Conservation (phyloP, 257 asterid species). For the Cruciata laevipes region DNA sequence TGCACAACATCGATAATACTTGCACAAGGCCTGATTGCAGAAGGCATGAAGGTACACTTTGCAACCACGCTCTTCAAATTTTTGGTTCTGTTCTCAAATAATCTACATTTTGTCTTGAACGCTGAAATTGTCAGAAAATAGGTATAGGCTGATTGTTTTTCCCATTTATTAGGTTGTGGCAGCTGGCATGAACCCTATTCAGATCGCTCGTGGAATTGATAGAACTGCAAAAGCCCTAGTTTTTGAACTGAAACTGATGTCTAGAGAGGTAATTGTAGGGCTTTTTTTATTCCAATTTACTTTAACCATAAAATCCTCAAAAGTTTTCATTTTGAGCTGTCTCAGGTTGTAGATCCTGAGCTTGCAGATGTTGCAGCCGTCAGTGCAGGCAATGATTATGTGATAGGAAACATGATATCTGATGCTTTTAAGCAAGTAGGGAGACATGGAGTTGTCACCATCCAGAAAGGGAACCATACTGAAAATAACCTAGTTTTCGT, state of each 20-base stretch:
- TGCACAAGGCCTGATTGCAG: constrained; percentile 72
- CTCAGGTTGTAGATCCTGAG: constrained; percentile 78
- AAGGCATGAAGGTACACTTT: constrained; percentile 63
- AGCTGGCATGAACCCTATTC: constrained; percentile 75
- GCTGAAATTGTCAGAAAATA: not conserved
- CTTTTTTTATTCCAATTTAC: not conserved
- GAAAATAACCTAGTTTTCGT: constrained; percentile 51
- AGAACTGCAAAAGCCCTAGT: constrained; percentile 58
- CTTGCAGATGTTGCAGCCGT: constrained; percentile 79
- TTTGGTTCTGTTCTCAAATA: not conserved
- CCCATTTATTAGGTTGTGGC: constrained; percentile 48
- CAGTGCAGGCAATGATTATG: constrained; percentile 79
- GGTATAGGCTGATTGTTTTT: not conserved
- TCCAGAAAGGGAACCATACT: constrained; percentile 65
- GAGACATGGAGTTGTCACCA: constrained; percentile 51
- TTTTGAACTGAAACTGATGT: constrained; percentile 67
- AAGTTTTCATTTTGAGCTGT: constrained; percentile 3
- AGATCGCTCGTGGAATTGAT: constrained; percentile 71
- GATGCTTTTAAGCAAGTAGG: constrained; percentile 67
- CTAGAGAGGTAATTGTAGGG: constrained; percentile 48
- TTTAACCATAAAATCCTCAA: not conserved
- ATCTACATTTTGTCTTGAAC: not conserved
- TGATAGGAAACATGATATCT: constrained; percentile 57
- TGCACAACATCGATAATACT: constrained; percentile 78
- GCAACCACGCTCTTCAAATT: not conserved